phyloP scores from a whole-genome alignment of 2,329 filamentous ascomycete genomes.

The Zalaria obscura region DNA sequence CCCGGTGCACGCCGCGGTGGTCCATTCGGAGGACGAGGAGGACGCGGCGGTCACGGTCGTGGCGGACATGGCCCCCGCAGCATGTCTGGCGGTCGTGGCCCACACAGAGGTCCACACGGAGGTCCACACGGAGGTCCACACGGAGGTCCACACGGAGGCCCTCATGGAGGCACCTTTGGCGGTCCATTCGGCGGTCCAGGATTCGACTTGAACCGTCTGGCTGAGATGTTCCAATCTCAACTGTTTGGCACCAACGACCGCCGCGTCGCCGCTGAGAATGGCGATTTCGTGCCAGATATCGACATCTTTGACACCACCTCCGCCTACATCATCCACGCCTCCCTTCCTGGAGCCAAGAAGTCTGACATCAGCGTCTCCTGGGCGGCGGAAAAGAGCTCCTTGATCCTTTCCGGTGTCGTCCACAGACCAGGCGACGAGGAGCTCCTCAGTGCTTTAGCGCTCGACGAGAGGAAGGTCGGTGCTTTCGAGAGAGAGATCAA shows the following conservation, averaged over 20 bases:
- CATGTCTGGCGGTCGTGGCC: too few relatives aligned
- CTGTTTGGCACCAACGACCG: slow-evolving; percentile 19
- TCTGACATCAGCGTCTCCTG: slow-evolving; percentile 66
- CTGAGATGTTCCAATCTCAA: slow-evolving; percentile 4
- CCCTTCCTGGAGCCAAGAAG: slow-evolving; percentile 66
- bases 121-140: slow-evolving; percentile 5
- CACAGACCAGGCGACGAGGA: slow-evolving; percentile 59
- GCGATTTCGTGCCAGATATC: slow-evolving; percentile 44
- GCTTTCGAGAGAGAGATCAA: slow-evolving; percentile 58
- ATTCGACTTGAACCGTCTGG: slow-evolving; percentile 5
- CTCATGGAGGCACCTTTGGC: slow-evolving; percentile 14
- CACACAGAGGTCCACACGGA: neutral
- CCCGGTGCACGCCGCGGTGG: slow-evolving; percentile 2
- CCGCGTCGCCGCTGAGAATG: slow-evolving; percentile 10
- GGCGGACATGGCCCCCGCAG: too few relatives aligned
- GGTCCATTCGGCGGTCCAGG: slow-evolving; percentile 3
- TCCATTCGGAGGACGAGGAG: neutral
- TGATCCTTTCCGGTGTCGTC: slow-evolving; percentile 59
- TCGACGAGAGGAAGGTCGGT: slow-evolving; percentile 57
- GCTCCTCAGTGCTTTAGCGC: slow-evolving; percentile 48
- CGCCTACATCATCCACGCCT: slow-evolving; percentile 55
- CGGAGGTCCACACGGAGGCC: slow-evolving; percentile 10
- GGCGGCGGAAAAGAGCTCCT: slow-evolving; percentile 50
- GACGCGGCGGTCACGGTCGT: neutral
- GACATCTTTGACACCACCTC: slow-evolving; percentile 60